Percentiles rank a stretch among this genome's conserved stretches.
Conservation (phyloP, 2,329 filamentous ascomycete genomes). For the Verticillium nonalfalfae region DNA sequence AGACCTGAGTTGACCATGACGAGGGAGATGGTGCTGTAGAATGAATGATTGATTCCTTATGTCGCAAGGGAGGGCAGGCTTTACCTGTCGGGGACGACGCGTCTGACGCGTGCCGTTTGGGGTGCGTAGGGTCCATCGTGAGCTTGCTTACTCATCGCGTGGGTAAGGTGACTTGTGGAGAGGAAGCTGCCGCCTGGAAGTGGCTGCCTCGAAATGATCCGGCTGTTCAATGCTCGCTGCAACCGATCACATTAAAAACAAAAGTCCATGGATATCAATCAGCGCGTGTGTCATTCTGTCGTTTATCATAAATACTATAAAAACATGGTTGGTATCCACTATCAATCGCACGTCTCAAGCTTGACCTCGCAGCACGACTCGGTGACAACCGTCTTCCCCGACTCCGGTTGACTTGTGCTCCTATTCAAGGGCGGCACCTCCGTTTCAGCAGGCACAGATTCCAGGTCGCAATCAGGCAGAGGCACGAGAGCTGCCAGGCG, state of each 20-base stretch:
- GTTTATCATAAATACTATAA: neutral
- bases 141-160: too few relatives aligned
- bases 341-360: neutral
- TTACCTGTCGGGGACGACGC: too few relatives aligned
- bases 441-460: neutral
- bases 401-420: neutral
- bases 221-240: too few relatives aligned
- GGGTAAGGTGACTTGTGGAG: too few relatives aligned
- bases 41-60: too few relatives aligned
- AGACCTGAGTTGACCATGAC: neutral
- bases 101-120: too few relatives aligned
- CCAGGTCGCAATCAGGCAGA: neutral
- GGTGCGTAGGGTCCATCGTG: too few relatives aligned
- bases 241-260: too few relatives aligned
- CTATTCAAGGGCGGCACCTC: neutral
- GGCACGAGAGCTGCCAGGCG: neutral
- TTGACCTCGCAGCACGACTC: neutral
- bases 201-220: too few relatives aligned
- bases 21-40: neutral
- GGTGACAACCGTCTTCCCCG: neutral
- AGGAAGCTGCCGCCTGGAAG: too few relatives aligned
- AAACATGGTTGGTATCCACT: neutral
- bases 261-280: neutral
- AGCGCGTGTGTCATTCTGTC: neutral
- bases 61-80: neutral